These are phyloP conservation scores for Opeltia flavorubescens DNA, from an alignment of 495 filamentous ascomycete species.

Conservation along the genomic window DNA sequence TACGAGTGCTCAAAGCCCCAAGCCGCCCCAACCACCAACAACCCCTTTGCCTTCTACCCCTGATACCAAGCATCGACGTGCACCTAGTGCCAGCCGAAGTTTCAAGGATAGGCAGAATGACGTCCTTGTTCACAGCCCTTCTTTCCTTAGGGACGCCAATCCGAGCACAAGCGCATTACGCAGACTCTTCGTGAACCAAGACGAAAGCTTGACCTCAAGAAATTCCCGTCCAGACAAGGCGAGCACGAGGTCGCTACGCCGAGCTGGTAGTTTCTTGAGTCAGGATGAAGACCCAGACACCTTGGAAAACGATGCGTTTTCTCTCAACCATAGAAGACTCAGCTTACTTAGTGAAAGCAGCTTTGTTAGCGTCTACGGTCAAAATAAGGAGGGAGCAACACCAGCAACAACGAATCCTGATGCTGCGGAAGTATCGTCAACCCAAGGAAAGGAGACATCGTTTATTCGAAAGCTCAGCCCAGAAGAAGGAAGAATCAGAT, in stretches of 20 bases:
- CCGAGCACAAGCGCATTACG: conserved; percentile 51
- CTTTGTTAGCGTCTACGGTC: conserved; percentile 51
- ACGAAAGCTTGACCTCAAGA: conserved; percentile 19
- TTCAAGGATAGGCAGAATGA: conserved; percentile 1
- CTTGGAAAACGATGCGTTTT: conserved; percentile 15
- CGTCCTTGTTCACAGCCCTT: conserved; percentile 45
- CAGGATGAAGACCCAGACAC: conserved; percentile 24
- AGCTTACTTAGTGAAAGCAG: conserved; percentile 72
- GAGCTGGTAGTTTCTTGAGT: conserved; percentile 14
- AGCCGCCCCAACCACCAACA: neutral
- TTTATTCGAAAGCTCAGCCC: neutral
- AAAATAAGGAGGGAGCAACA: conserved; percentile 2
- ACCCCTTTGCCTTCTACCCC: neutral
- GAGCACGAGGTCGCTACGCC: neutral
- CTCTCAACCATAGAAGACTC: conserved; percentile 44
- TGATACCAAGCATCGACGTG: conserved; percentile 9
- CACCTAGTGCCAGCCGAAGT: no score
- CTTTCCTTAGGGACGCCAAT: conserved; percentile 49
- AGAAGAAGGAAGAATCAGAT: conserved; percentile 7
- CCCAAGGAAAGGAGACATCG: neutral
- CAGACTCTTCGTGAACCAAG: conserved; percentile 36
- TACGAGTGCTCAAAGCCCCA: neutral
- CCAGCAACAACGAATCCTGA: neutral
- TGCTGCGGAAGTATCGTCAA: neutral
- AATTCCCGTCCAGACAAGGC: neutral